Conservation (phyloP, 345 rosid species). For the Sonneratia caseolaris region DNA sequence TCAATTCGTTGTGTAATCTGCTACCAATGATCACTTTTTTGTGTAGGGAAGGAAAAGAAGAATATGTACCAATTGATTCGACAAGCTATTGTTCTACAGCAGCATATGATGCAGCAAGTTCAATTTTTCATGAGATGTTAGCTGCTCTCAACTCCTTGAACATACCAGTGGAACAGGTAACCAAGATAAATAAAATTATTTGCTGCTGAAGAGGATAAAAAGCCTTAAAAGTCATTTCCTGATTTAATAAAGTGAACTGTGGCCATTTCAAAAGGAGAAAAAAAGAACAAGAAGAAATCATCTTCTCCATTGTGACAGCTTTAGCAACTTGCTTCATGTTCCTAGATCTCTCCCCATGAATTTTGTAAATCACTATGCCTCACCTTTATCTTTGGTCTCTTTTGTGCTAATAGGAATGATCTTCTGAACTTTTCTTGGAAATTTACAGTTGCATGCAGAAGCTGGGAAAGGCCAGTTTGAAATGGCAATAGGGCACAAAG, state of each 20-base stretch:
- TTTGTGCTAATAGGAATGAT: constrained; percentile 7
- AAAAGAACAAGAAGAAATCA: neutral
- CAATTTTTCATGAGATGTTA: constrained; percentile 54
- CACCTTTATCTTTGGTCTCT: neutral
- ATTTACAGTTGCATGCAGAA: constrained; percentile 66
- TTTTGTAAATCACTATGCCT: neutral
- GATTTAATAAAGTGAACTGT: neutral
- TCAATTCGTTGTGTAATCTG: neutral
- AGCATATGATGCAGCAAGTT: constrained; percentile 56
- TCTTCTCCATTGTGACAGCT: neutral
- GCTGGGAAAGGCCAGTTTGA: constrained; percentile 93
- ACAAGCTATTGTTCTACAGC: constrained; percentile 68
- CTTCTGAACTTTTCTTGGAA: constrained; percentile 6
- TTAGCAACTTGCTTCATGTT: neutral
- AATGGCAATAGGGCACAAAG: constrained; percentile 54
- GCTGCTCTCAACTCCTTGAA: constrained; percentile 55
- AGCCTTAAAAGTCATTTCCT: neutral
- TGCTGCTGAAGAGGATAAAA: neutral
- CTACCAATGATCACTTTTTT: constrained; percentile 4
- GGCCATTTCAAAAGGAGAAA: neutral
- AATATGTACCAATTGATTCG: constrained; percentile 72
- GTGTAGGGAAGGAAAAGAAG: constrained; percentile 73
- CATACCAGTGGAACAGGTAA: constrained; percentile 76
- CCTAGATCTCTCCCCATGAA: neutral
- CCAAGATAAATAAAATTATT: neutral